Percentiles rank a stretch among this genome's conserved stretches.
Evolutionary conservation across 2,329 filamentous ascomycete species (phyloP).

Genomic region (Talaromyces sp.): DNA sequence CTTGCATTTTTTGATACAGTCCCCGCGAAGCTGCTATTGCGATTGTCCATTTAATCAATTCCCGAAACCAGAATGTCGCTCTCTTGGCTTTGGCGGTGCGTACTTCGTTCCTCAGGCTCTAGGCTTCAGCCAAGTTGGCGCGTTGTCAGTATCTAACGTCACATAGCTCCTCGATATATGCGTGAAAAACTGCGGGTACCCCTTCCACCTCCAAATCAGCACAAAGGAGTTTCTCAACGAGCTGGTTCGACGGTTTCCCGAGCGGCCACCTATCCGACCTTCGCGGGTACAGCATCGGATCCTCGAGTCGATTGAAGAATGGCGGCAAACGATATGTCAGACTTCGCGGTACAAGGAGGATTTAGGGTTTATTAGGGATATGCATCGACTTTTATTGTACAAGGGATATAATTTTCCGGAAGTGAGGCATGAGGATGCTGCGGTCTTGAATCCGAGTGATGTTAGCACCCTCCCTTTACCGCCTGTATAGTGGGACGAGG

Average conservation of each 20-base stretch:
- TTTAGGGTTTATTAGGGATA: constrained; percentile 91
- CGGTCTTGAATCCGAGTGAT: constrained; percentile 94
- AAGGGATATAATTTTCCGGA: constrained; percentile 97
- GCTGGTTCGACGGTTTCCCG: constrained; percentile 91
- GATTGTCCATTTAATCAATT: constrained; percentile 93
- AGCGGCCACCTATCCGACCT: constrained; percentile 81
- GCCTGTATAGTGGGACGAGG: constrained; percentile 26
- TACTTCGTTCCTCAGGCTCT: constrained; percentile 23
- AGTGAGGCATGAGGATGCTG: constrained; percentile 87
- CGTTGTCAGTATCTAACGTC: not conserved
- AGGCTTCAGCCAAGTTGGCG: not conserved
- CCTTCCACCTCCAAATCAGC: constrained; percentile 96
- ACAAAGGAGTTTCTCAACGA: constrained; percentile 99
- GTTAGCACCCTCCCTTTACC: constrained; percentile 56
- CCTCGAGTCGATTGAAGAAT: constrained; percentile 95
- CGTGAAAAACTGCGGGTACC: constrained; percentile 99
- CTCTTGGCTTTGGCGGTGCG: constrained; percentile 75
- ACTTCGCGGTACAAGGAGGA: constrained; percentile 98
- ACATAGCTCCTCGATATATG: constrained; percentile 86
- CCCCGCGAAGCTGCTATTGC: constrained; percentile 91
- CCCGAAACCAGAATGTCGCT: constrained; percentile 93
- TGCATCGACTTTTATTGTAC: constrained; percentile 93
- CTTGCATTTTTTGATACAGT: constrained; percentile 27
- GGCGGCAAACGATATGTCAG: constrained; percentile 96
- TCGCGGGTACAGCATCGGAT: constrained; percentile 89